A percentile compares a stretch with the other conserved stretches of the same genome.
These are phyloP conservation scores for Colletotrichum shisoi DNA, from an alignment of 2,329 filamentous ascomycete genomes.

Conservation along the genomic window DNA sequence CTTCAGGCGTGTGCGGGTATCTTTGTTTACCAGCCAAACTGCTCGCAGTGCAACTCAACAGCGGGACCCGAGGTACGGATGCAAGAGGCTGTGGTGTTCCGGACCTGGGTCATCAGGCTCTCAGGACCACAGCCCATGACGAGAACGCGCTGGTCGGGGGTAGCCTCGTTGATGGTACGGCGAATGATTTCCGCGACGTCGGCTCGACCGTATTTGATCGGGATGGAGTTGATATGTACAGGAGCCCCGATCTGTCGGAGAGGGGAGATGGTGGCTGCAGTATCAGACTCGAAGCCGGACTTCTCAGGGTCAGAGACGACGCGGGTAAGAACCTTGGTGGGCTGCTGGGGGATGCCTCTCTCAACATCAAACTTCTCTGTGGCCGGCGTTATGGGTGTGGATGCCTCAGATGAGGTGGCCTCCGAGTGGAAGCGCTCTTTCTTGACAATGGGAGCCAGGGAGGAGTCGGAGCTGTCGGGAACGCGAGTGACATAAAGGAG, in stretches of 20 bases:
- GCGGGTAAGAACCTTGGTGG: slow-evolving; percentile 33
- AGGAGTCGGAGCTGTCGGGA: not conserved
- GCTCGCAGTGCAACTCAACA: slow-evolving; percentile 59
- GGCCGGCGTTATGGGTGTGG: slow-evolving; percentile 12
- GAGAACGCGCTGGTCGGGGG: slow-evolving; percentile 48
- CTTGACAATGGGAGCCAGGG: not conserved
- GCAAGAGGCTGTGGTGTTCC: slow-evolving; percentile 51
- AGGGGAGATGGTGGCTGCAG: slow-evolving; percentile 31
- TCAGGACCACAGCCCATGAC: slow-evolving; percentile 59
- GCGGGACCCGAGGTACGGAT: slow-evolving; percentile 54
- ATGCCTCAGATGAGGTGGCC: slow-evolving; percentile 25
- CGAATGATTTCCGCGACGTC: slow-evolving; percentile 50
- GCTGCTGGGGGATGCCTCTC: slow-evolving; percentile 16
- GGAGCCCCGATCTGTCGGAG: slow-evolving; percentile 13
- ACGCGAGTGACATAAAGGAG: slow-evolving; percentile 49
- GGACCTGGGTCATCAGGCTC: slow-evolving; percentile 53
- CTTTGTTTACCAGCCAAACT: slow-evolving; percentile 53
- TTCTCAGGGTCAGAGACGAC: slow-evolving; percentile 39
- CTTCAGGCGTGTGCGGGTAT: not conserved
- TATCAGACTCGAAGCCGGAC: slow-evolving; percentile 40
- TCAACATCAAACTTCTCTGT: slow-evolving; percentile 27
- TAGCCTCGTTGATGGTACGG: slow-evolving; percentile 44
- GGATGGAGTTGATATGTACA: slow-evolving; percentile 39
- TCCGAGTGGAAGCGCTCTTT: slow-evolving; percentile 20
- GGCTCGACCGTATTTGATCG: slow-evolving; percentile 49